Evolutionary conservation across 2,329 filamentous ascomycete genomes (phyloP).

Genomic region (Coniella lustricola): DNA sequence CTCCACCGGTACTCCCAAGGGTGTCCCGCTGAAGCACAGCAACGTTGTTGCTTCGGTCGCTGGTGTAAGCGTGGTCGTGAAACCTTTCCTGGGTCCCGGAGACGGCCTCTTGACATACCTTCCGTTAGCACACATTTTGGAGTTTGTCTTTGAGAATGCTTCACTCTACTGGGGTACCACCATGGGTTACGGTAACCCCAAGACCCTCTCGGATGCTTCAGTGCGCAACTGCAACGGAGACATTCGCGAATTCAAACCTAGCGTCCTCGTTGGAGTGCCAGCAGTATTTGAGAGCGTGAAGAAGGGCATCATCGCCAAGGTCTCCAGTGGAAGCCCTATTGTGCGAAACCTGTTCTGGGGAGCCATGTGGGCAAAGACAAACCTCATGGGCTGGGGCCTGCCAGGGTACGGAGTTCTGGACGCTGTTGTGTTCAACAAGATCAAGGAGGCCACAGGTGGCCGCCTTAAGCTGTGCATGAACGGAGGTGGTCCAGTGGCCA

Average conservation of each 20-base stretch:
- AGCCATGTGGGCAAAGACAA: slow-evolving; percentile 46
- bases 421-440: slow-evolving; percentile 79
- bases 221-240: slow-evolving; percentile 84
- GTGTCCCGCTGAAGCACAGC: slow-evolving; percentile 67
- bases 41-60: slow-evolving; percentile 70
- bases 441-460: slow-evolving; percentile 83
- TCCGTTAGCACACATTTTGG: slow-evolving; percentile 80
- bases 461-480: slow-evolving; percentile 76
- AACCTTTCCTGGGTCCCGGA: slow-evolving; percentile 68
- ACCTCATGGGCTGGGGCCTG: slow-evolving; percentile 45
- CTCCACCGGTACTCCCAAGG: slow-evolving; percentile 76
- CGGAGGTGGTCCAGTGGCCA: slow-evolving; percentile 76
- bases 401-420: slow-evolving; percentile 66
- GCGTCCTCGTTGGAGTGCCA: slow-evolving; percentile 77
- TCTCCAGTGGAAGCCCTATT: slow-evolving; percentile 60
- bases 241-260: slow-evolving; percentile 78
- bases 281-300: slow-evolving; percentile 89
- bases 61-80: slow-evolving; percentile 70
- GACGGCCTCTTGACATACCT: slow-evolving; percentile 79
- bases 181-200: slow-evolving; percentile 84
- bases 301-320: slow-evolving; percentile 77
- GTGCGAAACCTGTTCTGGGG: slow-evolving; percentile 69
- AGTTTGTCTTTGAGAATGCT: slow-evolving; percentile 84
- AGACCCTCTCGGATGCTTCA: slow-evolving; percentile 74
- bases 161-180: slow-evolving; percentile 78